Percentiles rank a stretch among this genome's conserved stretches.
Conservation (phyloP, 2,329 filamentous ascomycete genomes). For the Xylariales sp. region DNA sequence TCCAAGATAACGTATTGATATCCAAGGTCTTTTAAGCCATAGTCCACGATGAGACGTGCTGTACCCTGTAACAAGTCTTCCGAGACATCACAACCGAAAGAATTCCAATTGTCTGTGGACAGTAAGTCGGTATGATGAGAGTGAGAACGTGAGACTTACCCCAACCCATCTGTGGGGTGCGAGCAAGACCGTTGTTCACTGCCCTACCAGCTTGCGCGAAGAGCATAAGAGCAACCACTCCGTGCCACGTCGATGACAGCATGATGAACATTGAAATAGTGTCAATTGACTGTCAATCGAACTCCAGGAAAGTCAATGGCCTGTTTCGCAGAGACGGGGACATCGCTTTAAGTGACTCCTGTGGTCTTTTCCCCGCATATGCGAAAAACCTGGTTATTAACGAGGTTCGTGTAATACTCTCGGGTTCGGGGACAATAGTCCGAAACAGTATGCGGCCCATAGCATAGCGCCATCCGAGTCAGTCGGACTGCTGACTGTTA, state of each 20-base stretch:
- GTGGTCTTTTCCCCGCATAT: neutral
- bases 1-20: conserved; percentile 8
- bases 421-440: conserved; percentile 4
- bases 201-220: neutral
- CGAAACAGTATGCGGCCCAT: conserved; percentile 5
- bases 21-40: conserved; percentile 7
- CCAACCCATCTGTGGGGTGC: conserved; percentile 3
- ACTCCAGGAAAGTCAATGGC: too few relatives aligned
- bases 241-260: neutral
- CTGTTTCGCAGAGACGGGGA: too few relatives aligned
- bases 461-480: neutral
- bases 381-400: neutral
- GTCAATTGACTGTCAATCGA: too few relatives aligned
- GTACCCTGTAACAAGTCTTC: conserved; percentile 5
- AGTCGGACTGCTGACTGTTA: too few relatives aligned
- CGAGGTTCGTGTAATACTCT: conserved; percentile 2
- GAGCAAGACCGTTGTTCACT: conserved; percentile 6
- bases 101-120: conserved; percentile 7
- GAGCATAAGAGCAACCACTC: neutral
- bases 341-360: neutral
- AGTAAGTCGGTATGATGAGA: neutral
- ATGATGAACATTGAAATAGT: too few relatives aligned
- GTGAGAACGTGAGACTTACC: neutral
- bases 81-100: conserved; percentile 8
- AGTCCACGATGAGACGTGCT: conserved; percentile 5